A percentile compares a stretch with the other conserved stretches of the same genome.
Conservation (phyloP, 164 flowering plant genomes). For the Stephania japonica region DNA sequence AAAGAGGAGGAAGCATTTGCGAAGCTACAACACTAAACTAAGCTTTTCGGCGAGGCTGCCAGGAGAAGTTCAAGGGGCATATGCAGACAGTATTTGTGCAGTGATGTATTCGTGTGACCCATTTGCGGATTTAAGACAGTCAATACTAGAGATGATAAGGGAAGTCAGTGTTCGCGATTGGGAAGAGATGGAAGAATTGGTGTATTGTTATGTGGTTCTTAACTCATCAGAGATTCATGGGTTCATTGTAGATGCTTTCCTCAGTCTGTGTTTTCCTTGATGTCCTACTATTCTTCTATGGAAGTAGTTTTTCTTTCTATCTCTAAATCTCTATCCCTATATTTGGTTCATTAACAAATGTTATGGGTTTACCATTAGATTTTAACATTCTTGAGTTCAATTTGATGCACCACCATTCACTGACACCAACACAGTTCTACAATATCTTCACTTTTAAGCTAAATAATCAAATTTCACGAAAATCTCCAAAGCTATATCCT, state of each 20-base stretch:
- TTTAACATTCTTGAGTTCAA: not conserved
- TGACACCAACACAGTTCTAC: not conserved
- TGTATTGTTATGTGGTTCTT: constrained; percentile 51
- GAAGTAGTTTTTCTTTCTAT: not conserved
- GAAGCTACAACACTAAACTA: constrained; percentile 9
- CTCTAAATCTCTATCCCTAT: not conserved
- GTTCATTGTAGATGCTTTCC: constrained; percentile 39
- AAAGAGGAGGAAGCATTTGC: constrained; percentile 13
- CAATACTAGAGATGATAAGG: constrained; percentile 45
- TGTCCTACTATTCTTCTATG: not conserved
- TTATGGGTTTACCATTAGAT: not conserved
- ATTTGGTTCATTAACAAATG: not conserved
- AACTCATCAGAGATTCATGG: constrained; percentile 41
- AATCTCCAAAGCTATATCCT: not conserved
- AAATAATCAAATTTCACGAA: not conserved
- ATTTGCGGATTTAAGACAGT: constrained; percentile 34
- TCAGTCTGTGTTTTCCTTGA: constrained; percentile 23
- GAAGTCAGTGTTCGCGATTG: constrained; percentile 36
- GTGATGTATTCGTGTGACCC: constrained; percentile 42
- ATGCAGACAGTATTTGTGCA: constrained; percentile 41
- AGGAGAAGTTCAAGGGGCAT: constrained; percentile 32
- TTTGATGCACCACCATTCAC: not conserved
- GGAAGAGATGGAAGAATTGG: constrained; percentile 54
- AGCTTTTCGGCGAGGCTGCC: constrained; percentile 62
- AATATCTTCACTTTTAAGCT: not conserved